Conservation (phyloP, 306 rosid genomes). For the Urtica urens region DNA sequence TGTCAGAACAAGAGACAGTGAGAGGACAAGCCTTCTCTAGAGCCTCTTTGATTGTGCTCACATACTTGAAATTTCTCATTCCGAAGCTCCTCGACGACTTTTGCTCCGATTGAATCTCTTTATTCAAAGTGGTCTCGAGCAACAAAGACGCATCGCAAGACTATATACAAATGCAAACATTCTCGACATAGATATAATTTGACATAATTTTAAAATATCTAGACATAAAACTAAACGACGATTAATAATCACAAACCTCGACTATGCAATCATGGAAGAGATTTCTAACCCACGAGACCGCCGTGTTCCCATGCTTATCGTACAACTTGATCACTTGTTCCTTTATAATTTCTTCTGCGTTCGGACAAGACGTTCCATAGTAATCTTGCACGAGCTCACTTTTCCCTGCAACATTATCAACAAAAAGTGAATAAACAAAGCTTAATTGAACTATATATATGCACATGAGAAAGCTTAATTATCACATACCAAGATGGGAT, state of each 20-base stretch:
- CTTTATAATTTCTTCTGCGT: slow-evolving; percentile 68
- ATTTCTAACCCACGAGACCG: slow-evolving; percentile 83
- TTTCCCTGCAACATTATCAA: slow-evolving; percentile 26
- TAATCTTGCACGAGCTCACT: slow-evolving; percentile 47
- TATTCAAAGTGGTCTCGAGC: slow-evolving; percentile 21
- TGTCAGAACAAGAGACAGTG: slow-evolving; percentile 81
- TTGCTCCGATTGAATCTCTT: slow-evolving; percentile 58
- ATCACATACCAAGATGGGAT: slow-evolving; percentile 39
- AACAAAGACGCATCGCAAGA: slow-evolving; percentile 82
- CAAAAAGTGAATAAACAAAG: background rate
- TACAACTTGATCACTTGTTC: slow-evolving; percentile 52
- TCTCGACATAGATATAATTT: background rate
- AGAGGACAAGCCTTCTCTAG: slow-evolving; percentile 55
- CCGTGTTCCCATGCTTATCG: slow-evolving; percentile 68
- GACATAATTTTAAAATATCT: background rate
- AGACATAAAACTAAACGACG: background rate
- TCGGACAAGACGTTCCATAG: slow-evolving; percentile 60
- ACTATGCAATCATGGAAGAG: slow-evolving; percentile 88
- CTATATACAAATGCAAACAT: slow-evolving; percentile 13
- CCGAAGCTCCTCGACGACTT: slow-evolving; percentile 51
- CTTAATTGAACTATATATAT: background rate
- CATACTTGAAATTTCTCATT: slow-evolving; percentile 77
- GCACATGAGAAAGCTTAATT: too few species aligned
- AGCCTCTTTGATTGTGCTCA: slow-evolving; percentile 52
- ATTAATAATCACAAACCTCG: slow-evolving; percentile 27